Percentiles rank a stretch among this genome's conserved stretches.
phyloP scores from a whole-genome alignment of 768 basidiomycete species.

The Neoboletus magnificus region DNA sequence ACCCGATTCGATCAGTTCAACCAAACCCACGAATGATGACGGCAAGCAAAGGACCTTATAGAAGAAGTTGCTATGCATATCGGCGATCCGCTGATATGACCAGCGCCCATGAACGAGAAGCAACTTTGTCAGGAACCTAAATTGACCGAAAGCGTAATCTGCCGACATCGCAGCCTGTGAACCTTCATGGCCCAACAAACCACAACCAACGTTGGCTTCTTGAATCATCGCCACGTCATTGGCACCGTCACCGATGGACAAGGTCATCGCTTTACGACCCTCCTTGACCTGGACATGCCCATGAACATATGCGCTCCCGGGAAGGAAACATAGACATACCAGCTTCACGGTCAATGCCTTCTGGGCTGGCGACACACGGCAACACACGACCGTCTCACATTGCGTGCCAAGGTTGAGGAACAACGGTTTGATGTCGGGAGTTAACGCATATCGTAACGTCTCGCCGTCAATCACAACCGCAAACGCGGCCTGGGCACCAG shows the following conservation, averaged over 20 bases:
- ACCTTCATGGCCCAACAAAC: conserved; percentile 89
- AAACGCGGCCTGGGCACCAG: conserved; percentile 68
- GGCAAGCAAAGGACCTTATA: conserved; percentile 62
- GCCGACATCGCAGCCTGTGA: conserved; percentile 99
- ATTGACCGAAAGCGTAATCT: conserved; percentile 97
- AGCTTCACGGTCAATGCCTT: conserved; percentile 96
- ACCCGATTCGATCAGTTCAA: not conserved
- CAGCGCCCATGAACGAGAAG: conserved; percentile 93
- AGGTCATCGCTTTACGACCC: conserved; percentile 91
- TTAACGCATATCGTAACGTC: conserved; percentile 79
- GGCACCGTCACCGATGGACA: conserved; percentile 95
- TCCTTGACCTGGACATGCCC: conserved; percentile 72
- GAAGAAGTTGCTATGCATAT: conserved; percentile 98
- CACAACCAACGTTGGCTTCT: conserved; percentile 97
- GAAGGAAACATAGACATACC: conserved; percentile 40
- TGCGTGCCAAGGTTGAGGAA: conserved; percentile 94
- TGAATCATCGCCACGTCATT: conserved; percentile 99
- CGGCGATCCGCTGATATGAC: conserved; percentile 94
- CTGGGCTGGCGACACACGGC: conserved; percentile 95
- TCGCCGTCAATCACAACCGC: conserved; percentile 97
- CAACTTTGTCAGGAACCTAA: conserved; percentile 88
- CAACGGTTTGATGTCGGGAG: conserved; percentile 70
- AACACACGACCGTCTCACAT: conserved; percentile 97
- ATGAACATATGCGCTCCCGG: not conserved
- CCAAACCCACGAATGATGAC: not conserved